Conservation (phyloP, 345 rosid species). For the Mallotus nudiflorus region DNA sequence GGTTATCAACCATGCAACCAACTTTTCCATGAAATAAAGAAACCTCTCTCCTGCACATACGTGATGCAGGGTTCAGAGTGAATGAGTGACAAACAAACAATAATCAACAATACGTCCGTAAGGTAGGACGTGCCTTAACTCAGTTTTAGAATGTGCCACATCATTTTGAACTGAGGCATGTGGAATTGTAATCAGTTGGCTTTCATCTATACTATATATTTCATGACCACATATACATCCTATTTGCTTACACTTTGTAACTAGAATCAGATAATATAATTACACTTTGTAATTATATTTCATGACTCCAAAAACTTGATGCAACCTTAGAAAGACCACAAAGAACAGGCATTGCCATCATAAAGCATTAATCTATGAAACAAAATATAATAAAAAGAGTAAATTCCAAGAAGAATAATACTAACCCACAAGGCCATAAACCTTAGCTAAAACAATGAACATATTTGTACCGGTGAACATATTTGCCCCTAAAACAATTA, state of each 20-base stretch:
- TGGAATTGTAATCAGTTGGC: constrained; percentile 83
- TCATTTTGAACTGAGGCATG: constrained; percentile 84
- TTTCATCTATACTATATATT: constrained; percentile 82
- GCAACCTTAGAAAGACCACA: constrained; percentile 56
- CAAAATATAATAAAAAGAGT: too few relatives aligned
- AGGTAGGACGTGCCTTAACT: constrained; percentile 58
- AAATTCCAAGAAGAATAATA: neutral
- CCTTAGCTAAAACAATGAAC: constrained; percentile 73
- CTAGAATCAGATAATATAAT: constrained; percentile 86
- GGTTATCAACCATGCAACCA: neutral
- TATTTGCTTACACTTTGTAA: constrained; percentile 82
- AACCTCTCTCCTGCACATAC: neutral
- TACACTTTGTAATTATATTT: too few relatives aligned
- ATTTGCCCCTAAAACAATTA: constrained; percentile 64
- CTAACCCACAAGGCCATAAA: constrained; percentile 90
- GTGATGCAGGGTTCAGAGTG: neutral
- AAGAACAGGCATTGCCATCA: neutral
- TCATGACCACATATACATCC: constrained; percentile 96
- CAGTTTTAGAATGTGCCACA: constrained; percentile 89
- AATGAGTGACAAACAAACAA: neutral
- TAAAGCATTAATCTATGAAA: neutral
- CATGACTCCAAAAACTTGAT: constrained; percentile 92
- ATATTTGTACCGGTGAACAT: constrained; percentile 85
- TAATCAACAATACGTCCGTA: constrained; percentile 8
- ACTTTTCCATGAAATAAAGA: neutral